A percentile compares a stretch with the other conserved stretches of the same genome.
Evolutionary conservation across 1,284 basidiomycete species (phyloP).

Genomic region (Porphyrellus sp.): DNA sequence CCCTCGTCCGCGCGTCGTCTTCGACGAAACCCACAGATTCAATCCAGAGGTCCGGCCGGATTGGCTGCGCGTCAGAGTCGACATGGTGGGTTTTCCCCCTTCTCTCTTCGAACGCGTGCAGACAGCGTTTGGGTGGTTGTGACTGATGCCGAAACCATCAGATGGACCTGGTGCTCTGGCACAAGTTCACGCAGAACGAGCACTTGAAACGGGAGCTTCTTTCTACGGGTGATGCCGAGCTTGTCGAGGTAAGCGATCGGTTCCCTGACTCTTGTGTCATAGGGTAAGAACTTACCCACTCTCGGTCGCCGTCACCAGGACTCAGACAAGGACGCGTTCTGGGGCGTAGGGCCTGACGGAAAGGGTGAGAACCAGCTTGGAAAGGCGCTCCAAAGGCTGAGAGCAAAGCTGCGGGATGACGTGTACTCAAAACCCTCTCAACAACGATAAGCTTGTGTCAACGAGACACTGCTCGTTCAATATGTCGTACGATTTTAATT

Average conservation of each 20-base stretch:
- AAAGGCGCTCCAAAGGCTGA: slow-evolving; percentile 38
- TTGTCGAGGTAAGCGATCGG: slow-evolving; percentile 34
- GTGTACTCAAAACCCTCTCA: slow-evolving; percentile 13
- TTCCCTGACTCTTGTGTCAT: slow-evolving; percentile 1
- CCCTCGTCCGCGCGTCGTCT: slow-evolving; percentile 34
- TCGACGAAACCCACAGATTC: slow-evolving; percentile 40
- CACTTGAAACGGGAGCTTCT: slow-evolving; percentile 35
- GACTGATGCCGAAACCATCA: slow-evolving; percentile 13
- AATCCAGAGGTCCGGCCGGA: slow-evolving; percentile 37
- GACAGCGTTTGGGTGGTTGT: slow-evolving; percentile 6
- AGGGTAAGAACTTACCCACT: slow-evolving; percentile 18
- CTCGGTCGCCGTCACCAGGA: slow-evolving; percentile 28
- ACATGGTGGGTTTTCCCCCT: slow-evolving; percentile 28
- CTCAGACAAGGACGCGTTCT: slow-evolving; percentile 39
- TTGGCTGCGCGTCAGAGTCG: slow-evolving; percentile 36
- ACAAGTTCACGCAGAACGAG: slow-evolving; percentile 38
- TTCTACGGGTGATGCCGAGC: slow-evolving; percentile 36
- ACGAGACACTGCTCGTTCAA: slow-evolving; percentile 26
- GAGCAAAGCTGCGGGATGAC: slow-evolving; percentile 31
- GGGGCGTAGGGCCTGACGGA: slow-evolving; percentile 38
- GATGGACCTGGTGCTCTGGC: slow-evolving; percentile 37
- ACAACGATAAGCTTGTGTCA: slow-evolving; percentile 27
- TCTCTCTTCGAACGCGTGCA: slow-evolving; percentile 13
- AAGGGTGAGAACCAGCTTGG: slow-evolving; percentile 39
- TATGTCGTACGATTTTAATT: slow-evolving; percentile 35